A percentile compares a stretch with the other conserved stretches of the same genome.
Evolutionary conservation across 495 filamentous ascomycete genomes (phyloP).

Genomic region (Hyaloscypha hepaticicola): DNA sequence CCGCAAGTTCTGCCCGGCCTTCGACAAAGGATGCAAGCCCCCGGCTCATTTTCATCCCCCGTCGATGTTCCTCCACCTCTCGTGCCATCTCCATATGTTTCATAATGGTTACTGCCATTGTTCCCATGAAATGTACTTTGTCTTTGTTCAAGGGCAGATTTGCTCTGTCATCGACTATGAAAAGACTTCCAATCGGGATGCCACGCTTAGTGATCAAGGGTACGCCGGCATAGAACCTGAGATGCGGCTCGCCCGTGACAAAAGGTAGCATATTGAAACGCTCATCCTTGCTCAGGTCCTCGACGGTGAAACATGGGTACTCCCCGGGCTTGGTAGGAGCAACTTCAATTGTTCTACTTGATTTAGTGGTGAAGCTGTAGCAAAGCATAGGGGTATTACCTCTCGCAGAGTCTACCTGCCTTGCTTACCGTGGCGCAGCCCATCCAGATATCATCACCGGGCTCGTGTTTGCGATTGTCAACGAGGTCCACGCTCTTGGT

Average conservation of each 20-base stretch:
- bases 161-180: constrained; percentile 60
- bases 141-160: constrained; percentile 40
- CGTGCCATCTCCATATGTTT: constrained; percentile 59
- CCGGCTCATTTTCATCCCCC: constrained; percentile 57
- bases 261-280: constrained; percentile 45
- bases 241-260: constrained; percentile 42
- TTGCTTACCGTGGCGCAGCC: constrained; percentile 44
- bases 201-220: constrained; percentile 65
- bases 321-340: constrained; percentile 3
- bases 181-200: constrained; percentile 70
- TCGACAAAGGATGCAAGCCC: constrained; percentile 66
- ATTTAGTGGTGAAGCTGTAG: constrained; percentile 8
- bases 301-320: constrained; percentile 28
- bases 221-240: constrained; percentile 63
- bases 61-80: constrained; percentile 55
- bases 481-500: constrained; percentile 42
- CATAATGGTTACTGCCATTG: constrained; percentile 58
- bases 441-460: constrained; percentile 44
- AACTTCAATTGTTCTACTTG: constrained; percentile 22
- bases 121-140: constrained; percentile 43
- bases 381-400: constrained; percentile 5
- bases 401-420: constrained; percentile 48
- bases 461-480: constrained; percentile 34
- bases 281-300: constrained; percentile 50
- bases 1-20: constrained; percentile 35